phyloP scores from a whole-genome alignment of 768 basidiomycete species.

The Lepiota venenata region DNA sequence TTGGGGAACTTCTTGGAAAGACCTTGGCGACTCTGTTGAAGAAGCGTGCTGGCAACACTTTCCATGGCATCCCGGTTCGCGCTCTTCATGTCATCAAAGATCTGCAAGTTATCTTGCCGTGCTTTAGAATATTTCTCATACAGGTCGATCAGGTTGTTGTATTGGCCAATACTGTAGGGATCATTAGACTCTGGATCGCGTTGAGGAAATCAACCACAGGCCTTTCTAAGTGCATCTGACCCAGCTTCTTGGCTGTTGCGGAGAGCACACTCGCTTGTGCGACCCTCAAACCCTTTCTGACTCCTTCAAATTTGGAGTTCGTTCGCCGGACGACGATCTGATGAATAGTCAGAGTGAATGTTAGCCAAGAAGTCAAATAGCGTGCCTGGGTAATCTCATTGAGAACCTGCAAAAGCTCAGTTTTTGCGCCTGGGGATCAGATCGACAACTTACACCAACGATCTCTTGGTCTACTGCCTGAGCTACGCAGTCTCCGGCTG shows the following conservation, averaged over 20 bases:
- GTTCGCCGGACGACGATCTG: conserved; percentile 50
- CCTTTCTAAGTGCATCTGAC: conserved; percentile 43
- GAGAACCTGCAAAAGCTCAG: conserved; percentile 35
- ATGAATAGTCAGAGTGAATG: neutral
- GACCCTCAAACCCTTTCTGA: conserved; percentile 40
- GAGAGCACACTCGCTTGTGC: conserved; percentile 45
- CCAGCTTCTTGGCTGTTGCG: conserved; percentile 40
- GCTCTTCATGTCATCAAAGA: conserved; percentile 40
- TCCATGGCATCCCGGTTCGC: conserved; percentile 31
- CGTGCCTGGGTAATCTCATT: conserved; percentile 46
- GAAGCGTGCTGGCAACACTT: conserved; percentile 35
- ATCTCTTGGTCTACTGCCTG: conserved; percentile 26
- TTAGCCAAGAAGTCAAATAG: neutral
- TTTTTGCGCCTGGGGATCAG: neutral
- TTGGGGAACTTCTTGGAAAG: conserved; percentile 50
- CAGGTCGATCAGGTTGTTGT: conserved; percentile 51
- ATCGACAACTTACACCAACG: conserved; percentile 32
- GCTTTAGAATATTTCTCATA: conserved; percentile 49
- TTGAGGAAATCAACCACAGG: conserved; percentile 17
- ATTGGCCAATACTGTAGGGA: conserved; percentile 41
- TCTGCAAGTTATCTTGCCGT: conserved; percentile 34
- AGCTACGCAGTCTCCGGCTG: neutral
- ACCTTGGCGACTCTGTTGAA: conserved; percentile 44
- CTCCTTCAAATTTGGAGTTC: conserved; percentile 41
- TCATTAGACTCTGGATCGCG: neutral